Conservation (phyloP, 2,329 filamentous ascomycete species). For the Ophiostoma quercus region DNA sequence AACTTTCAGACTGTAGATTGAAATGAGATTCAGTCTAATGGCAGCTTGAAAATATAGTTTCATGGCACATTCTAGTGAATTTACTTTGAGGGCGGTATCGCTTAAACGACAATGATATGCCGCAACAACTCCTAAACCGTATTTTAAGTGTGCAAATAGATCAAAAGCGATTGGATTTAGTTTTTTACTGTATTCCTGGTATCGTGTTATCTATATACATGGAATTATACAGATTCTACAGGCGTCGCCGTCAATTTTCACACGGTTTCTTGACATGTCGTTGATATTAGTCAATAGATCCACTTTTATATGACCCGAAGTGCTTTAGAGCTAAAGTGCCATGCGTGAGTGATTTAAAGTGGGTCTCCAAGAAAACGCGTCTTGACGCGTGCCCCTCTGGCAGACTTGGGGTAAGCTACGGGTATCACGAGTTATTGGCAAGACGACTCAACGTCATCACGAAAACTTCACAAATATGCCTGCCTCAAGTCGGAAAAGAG, state of each 20-base stretch:
- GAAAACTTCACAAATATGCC: constrained; percentile 5
- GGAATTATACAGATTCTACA: background rate
- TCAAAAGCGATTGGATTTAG: too few relatives aligned
- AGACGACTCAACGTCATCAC: background rate
- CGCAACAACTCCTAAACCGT: too few relatives aligned
- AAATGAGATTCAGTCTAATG: too few relatives aligned
- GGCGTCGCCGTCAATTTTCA: background rate
- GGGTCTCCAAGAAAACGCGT: background rate
- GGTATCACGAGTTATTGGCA: background rate
- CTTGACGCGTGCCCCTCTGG: constrained; percentile 7
- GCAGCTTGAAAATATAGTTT: too few relatives aligned
- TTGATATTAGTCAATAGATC: background rate
- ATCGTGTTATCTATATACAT: too few relatives aligned
- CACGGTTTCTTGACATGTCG: background rate
- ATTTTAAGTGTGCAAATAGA: too few relatives aligned
- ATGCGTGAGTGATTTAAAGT: background rate
- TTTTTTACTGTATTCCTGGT: too few relatives aligned
- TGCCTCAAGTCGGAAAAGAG: constrained; percentile 20
- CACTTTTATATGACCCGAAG: background rate
- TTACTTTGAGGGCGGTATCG: too few relatives aligned
- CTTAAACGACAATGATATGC: too few relatives aligned
- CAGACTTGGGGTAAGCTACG: background rate
- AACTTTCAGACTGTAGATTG: too few relatives aligned
- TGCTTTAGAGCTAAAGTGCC: background rate
- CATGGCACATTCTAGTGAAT: too few relatives aligned